Evolutionary conservation across 805 yeast genomes (phyloP).

Genomic region (Middelhovenomyces tepae): DNA sequence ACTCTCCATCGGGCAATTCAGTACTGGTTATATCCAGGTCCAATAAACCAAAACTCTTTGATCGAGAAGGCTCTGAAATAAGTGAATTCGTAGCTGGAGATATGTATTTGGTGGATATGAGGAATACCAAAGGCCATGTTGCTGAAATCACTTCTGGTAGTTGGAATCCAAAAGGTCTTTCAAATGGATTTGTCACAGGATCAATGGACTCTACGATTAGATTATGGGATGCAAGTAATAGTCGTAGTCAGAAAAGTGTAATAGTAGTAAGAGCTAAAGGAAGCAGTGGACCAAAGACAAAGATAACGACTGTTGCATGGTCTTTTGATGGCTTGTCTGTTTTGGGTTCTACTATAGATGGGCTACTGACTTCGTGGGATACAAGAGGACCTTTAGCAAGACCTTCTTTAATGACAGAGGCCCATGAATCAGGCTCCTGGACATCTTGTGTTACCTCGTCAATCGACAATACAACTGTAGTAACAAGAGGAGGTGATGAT

Average conservation of each 20-base stretch:
- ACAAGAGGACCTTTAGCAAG: slow-evolving; percentile 20
- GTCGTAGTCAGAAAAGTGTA: slow-evolving; percentile 21
- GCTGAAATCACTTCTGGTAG: slow-evolving; percentile 23
- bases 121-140: slow-evolving; percentile 29
- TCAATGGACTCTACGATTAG: slow-evolving; percentile 28
- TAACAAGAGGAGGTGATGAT: slow-evolving; percentile 17
- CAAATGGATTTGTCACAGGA: slow-evolving; percentile 22
- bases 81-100: slow-evolving; percentile 26
- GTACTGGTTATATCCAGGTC: slow-evolving; percentile 21
- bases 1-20: slow-evolving; percentile 15
- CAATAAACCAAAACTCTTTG: slow-evolving; percentile 18
- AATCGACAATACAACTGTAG: slow-evolving; percentile 12
- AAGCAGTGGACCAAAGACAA: slow-evolving; percentile 13
- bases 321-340: slow-evolving; percentile 15
- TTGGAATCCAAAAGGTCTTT: slow-evolving; percentile 22
- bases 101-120: slow-evolving; percentile 29
- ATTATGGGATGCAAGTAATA: slow-evolving; percentile 26
- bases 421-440: slow-evolving; percentile 17
- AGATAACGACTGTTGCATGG: slow-evolving; percentile 14
- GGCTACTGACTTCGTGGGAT: slow-evolving; percentile 21
- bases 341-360: slow-evolving; percentile 17
- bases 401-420: slow-evolving; percentile 18
- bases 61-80: slow-evolving; percentile 21
- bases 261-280: slow-evolving; percentile 21
- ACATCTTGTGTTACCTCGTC: slow-evolving; percentile 11